phyloP scores from a whole-genome alignment of 495 filamentous ascomycete species.

The Jackrogersella minutella region DNA sequence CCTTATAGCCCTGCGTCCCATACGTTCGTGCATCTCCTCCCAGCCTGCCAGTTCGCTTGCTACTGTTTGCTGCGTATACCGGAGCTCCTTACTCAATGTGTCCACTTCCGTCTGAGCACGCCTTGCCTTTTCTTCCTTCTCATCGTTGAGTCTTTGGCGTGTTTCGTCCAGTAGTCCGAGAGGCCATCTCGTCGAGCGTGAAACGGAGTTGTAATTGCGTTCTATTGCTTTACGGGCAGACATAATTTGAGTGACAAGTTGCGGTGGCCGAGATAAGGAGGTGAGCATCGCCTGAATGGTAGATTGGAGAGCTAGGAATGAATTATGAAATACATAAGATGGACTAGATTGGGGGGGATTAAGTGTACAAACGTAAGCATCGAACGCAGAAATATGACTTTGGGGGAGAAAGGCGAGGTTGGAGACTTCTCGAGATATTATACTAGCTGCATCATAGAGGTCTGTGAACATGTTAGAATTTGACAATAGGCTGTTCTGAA shows the following conservation, averaged over 20 bases:
- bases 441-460: slow-evolving; percentile 69
- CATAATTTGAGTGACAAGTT: slow-evolving; percentile 75
- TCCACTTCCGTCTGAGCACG: slow-evolving; percentile 70
- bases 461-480: slow-evolving; percentile 58
- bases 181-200: slow-evolving; percentile 78
- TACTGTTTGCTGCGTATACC: slow-evolving; percentile 93
- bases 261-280: slow-evolving; percentile 81
- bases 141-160: slow-evolving; percentile 77
- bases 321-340: slow-evolving; percentile 73
- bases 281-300: slow-evolving; percentile 81
- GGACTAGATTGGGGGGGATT: slow-evolving; percentile 77
- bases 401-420: slow-evolving; percentile 72
- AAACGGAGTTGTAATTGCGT: slow-evolving; percentile 75
- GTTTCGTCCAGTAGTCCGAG: slow-evolving; percentile 89
- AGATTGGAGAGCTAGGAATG: slow-evolving; percentile 75
- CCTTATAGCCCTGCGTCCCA: slow-evolving; percentile 75
- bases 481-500: slow-evolving; percentile 41
- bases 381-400: slow-evolving; percentile 73
- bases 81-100: slow-evolving; percentile 75
- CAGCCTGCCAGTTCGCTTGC: slow-evolving; percentile 91
- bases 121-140: slow-evolving; percentile 76
- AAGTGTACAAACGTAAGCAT: slow-evolving; percentile 72
- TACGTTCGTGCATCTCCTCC: slow-evolving; percentile 83
- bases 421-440: slow-evolving; percentile 65
- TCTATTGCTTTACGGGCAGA: slow-evolving; percentile 72